Base-by-base conservation (phyloP, 768 basidiomycete genomes). In the Tulasnella sp. region DNA sequence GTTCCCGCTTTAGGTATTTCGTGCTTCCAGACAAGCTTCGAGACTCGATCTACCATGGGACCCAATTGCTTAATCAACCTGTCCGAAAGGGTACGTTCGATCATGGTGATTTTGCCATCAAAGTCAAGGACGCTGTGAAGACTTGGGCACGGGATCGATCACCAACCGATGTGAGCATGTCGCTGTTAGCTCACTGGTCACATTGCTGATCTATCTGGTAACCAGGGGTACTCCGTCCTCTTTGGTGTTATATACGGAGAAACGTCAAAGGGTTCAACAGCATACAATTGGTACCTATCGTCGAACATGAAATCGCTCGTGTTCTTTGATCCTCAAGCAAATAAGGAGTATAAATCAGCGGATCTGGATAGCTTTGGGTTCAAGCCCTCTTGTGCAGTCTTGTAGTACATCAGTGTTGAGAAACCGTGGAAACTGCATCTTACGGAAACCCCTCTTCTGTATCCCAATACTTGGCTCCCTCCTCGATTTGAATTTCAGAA, bases 281-380 rank as follows among this genome's bases (percentile, higher is more conserved):
- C 74, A 48, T 75, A 75, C 74, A 75, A 75, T 44, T 44, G 74
- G 74, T 42, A 42, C 74, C 40, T 75, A 22, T 75, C 74, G 18
- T 20, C 20, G 0, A 41, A 75, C 41, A 41, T 44, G 41, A 2
- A 1, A 6, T 75, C 74, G 5, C 74, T 48, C 18, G 74, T 75
- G 12, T 75, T 75, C 16, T 75, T 75, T 18, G 74, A 75, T 48
- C 34, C 74, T 48, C 74, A 75, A 20, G 44, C 40, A 8, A 34
- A 48, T 24, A 42, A 28, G 41, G 74, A 75, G 46, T 48, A n/a
- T 37, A 75, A 12, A 7, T 1, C 41, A 3, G 3, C 2, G 16
- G 22, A 5, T 14, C 40, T 75, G 28, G 41, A 75, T 16, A 11
- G 28, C 9, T 31, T 75, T 44, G 74, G 41, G 46, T 75, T 75